These are phyloP conservation scores for Sporothrix humicola DNA, from an alignment of 2,329 filamentous ascomycete species.

Conservation along the genomic window DNA sequence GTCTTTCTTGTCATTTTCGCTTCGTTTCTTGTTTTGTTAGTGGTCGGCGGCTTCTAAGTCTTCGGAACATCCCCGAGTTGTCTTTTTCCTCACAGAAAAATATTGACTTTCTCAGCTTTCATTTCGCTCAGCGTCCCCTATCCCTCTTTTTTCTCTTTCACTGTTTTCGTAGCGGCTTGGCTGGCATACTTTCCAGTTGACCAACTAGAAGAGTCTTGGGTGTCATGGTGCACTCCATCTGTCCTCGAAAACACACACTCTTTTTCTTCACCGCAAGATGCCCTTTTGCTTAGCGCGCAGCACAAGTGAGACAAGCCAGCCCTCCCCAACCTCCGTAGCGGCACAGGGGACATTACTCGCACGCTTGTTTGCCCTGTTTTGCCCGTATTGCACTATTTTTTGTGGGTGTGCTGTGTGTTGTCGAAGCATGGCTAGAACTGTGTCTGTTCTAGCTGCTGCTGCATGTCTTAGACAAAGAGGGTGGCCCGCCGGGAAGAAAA, in stretches of 20 bases:
- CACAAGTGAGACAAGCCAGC: slow-evolving; percentile 8
- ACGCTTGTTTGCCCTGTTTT: not conserved
- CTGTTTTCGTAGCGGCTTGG: slow-evolving; percentile 4
- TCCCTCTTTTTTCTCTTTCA: not conserved
- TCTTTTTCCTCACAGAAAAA: not conserved
- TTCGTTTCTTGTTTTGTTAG: not conserved
- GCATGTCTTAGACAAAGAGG: slow-evolving; percentile 14
- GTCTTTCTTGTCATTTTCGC: not conserved
- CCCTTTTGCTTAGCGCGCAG: not conserved
- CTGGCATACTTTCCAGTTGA: not conserved
- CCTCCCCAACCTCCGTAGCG: not conserved
- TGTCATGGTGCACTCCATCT: not conserved
- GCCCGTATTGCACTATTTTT: not conserved
- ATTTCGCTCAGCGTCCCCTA: not conserved
- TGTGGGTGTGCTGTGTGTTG: not conserved
- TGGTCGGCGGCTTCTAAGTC: not conserved
- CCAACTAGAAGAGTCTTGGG: not conserved
- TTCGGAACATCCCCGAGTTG: not conserved
- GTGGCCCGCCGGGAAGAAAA: slow-evolving; percentile 1
- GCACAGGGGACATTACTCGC: not conserved
- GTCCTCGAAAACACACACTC: too few species aligned
- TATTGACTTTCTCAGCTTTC: not conserved
- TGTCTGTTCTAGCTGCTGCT: slow-evolving; percentile 11
- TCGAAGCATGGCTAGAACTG: slow-evolving; percentile 13
- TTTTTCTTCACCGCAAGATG: slow-evolving; percentile 18